These are phyloP conservation scores for Keqinozyma sinolaborantium DNA, from an alignment of 1,139 yeast genomes.

Conservation along the genomic window DNA sequence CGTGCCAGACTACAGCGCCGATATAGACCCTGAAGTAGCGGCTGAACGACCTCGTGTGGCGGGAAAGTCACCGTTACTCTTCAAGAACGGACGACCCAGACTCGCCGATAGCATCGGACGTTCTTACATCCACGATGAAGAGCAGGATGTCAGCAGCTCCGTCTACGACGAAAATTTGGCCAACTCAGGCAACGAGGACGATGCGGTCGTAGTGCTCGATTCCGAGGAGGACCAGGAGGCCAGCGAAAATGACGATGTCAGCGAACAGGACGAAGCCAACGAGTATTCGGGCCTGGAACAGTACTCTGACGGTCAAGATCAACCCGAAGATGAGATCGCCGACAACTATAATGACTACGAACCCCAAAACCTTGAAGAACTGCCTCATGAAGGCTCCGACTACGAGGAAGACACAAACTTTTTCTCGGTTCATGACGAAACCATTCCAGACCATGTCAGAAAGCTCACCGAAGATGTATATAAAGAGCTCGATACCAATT, in stretches of 20 bases:
- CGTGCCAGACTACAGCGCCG: conserved; percentile 6
- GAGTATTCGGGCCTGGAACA: not conserved
- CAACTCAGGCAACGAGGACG: not conserved
- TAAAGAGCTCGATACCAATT: too few relatives aligned
- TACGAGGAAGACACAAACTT: not conserved
- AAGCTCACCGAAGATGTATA: too few relatives aligned
- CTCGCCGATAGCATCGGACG: conserved; percentile 1
- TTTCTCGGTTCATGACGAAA: too few relatives aligned
- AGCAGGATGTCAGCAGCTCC: conserved; percentile 1
- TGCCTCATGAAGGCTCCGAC: not conserved
- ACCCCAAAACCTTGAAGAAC: not conserved
- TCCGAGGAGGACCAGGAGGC: not conserved
- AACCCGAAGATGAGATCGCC: not conserved
- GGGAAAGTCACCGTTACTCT: conserved; percentile 1
- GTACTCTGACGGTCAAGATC: not conserved
- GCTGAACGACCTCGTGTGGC: conserved; percentile 2
- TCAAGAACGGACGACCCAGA: conserved; percentile 5
- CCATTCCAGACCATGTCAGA: too few relatives aligned
- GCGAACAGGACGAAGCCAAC: not conserved
- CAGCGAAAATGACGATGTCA: not conserved
- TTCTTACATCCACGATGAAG: conserved; percentile 1
- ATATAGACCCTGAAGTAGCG: conserved; percentile 11
- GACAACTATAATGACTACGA: not conserved
- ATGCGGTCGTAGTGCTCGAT: not conserved
- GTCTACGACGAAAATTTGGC: not conserved